Evolutionary conservation across 305 asterid genomes (phyloP).

Genomic region (Solanum aculeatissimum): DNA sequence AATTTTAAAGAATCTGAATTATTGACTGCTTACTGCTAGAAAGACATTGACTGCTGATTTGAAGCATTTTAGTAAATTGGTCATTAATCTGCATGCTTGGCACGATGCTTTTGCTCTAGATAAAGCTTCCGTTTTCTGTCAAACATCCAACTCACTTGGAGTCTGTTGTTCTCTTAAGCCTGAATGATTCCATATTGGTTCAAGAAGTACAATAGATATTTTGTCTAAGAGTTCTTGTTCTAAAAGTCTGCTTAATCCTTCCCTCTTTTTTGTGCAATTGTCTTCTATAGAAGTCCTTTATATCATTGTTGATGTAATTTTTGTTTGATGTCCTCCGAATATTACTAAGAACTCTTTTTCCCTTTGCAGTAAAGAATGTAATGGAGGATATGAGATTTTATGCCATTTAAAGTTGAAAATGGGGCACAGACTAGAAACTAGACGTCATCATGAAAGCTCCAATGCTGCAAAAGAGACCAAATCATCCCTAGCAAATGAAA

Average conservation of each 20-base stretch:
- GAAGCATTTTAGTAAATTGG: neutral
- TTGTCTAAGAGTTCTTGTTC: neutral
- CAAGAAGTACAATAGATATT: neutral
- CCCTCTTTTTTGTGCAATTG: neutral
- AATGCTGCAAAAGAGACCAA: slow-evolving; percentile 8
- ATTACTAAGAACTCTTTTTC: neutral
- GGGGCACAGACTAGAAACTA: slow-evolving; percentile 25
- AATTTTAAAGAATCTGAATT: neutral
- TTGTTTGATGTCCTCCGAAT: neutral
- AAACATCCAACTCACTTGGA: neutral
- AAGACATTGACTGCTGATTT: neutral
- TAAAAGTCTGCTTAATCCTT: neutral
- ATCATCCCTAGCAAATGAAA: slow-evolving; percentile 7
- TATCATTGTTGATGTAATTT: neutral
- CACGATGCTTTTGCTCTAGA: neutral
- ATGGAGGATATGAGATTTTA: slow-evolving; percentile 9
- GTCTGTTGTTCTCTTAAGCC: neutral
- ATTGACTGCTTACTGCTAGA: neutral
- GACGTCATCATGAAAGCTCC: slow-evolving; percentile 13
- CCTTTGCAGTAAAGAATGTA: neutral
- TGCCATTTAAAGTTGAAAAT: slow-evolving; percentile 20
- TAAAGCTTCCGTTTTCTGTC: neutral
- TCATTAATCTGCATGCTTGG: neutral
- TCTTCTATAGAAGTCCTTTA: neutral
- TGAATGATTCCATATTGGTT: neutral